Conservation (phyloP, 2,329 filamentous ascomycete genomes). For the Didymosphaeria variabile region DNA sequence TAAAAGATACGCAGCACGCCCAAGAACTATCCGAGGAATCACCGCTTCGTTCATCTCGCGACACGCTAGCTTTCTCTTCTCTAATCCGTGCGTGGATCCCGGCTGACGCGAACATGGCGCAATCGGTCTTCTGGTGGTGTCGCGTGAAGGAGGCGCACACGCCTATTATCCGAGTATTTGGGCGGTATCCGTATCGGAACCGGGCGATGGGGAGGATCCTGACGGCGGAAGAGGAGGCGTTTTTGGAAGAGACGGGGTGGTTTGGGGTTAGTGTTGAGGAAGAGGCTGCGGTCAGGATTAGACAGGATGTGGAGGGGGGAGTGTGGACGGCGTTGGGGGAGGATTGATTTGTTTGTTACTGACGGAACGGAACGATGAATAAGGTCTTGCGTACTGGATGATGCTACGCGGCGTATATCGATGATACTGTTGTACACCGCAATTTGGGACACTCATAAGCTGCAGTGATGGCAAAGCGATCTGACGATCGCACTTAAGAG, state of each 20-base stretch:
- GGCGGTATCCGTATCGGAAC: background rate
- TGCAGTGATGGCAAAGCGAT: too few relatives aligned
- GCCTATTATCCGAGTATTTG: background rate
- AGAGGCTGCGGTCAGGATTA: background rate
- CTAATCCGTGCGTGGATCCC: background rate
- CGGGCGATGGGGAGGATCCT: background rate
- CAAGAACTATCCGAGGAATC: background rate
- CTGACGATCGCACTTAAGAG: too few relatives aligned
- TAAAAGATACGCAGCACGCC: background rate
- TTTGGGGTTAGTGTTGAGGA: background rate
- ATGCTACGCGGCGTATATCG: too few relatives aligned
- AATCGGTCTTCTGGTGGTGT: background rate
- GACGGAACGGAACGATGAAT: too few relatives aligned
- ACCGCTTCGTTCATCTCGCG: background rate
- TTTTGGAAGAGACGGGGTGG: background rate
- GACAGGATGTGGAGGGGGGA: background rate
- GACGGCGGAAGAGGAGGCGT: background rate
- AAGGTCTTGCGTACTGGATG: too few relatives aligned
- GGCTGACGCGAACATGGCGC: background rate
- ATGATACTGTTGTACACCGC: too few relatives aligned
- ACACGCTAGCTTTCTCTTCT: background rate
- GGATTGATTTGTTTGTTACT: too few relatives aligned
- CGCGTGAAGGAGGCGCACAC: background rate
- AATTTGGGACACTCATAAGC: too few relatives aligned
- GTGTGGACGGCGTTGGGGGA: background rate